Conservation (phyloP, 352 stramenopile species). For the Blastocystis sp. region DNA sequence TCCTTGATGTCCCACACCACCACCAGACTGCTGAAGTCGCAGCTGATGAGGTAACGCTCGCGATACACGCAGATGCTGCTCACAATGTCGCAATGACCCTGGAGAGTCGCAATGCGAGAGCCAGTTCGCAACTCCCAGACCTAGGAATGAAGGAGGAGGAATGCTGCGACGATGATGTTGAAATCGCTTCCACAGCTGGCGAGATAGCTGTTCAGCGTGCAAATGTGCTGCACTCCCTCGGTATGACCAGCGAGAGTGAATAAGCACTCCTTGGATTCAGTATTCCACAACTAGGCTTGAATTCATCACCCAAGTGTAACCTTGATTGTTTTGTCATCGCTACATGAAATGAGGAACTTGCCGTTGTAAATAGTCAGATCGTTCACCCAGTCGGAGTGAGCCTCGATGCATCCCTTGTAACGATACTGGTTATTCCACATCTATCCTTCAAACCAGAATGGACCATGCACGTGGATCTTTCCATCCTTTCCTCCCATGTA, state of each 20-base stretch:
- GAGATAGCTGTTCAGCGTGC: background rate
- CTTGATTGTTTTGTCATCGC: constrained; percentile 44
- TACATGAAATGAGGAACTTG: constrained; percentile 16
- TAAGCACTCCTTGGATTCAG: background rate
- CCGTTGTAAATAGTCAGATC: constrained; percentile 13
- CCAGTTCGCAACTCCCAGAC: constrained; percentile 25
- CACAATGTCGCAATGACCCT: constrained; percentile 28
- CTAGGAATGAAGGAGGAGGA: background rate
- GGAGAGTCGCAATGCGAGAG: background rate
- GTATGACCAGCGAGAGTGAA: background rate
- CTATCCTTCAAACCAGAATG: background rate
- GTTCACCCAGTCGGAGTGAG: constrained; percentile 23
- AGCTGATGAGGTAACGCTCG: background rate
- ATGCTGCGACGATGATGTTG: background rate
- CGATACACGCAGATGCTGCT: background rate
- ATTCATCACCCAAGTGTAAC: background rate
- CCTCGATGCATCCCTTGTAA: constrained; percentile 10
- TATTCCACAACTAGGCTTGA: constrained; percentile 23
- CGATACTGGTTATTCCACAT: constrained; percentile 20
- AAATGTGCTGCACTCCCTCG: background rate
- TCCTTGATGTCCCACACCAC: constrained; percentile 9
- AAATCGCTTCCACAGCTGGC: constrained; percentile 5
- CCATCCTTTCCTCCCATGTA: constrained; percentile 29
- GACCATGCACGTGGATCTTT: constrained; percentile 6
- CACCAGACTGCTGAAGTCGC: constrained; percentile 9